Base-by-base conservation (phyloP, 177 flowering plant genomes). In the Vitis hybrid region DNA sequence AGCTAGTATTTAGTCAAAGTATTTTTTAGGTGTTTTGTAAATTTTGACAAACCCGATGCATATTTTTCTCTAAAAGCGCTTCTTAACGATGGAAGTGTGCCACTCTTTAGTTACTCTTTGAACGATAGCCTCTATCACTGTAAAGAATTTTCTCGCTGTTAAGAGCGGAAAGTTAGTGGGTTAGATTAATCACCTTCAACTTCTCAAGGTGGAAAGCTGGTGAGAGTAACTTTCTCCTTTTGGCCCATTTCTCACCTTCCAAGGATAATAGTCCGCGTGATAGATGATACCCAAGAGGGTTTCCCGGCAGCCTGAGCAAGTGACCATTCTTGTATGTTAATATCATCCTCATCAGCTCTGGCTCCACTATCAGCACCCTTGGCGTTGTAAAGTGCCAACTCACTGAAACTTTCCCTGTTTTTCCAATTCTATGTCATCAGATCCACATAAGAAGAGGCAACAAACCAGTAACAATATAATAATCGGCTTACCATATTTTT, bases 331-430 rank as follows among this genome's bases (percentile, higher is more conserved):
- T 82, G 71, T 83, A 74, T 60, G 60, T n/a, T 3, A 80, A 49
- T 29, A 78, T 69, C 69, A 76, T 63, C 60, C 70, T 82, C 31
- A 79, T 65, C 76, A 82, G 65, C 55, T 76, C 79, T 61, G 90
- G 75, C 5, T 84, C 86, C 73, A 31, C 51, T 33, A 86, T 63
- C 49, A 76, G 74, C 33, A 86, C 62, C 67, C 76, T 74, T 3
- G 90, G 87, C n/a, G 76, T 80, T 53, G 78, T 80, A 12, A 79
- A 85, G 51, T 2, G 3, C 87, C 85, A 82, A 60, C 14, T 49
- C 50, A 72, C 74, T 65, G 31, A 29, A 19, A 75, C 19, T 66
- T 77, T 77, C 11, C 81, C 85, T 79, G 79, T 65, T 10, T 19
- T 29, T 29, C 20, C 31, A 19, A 20, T 29, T 13, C 33, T 31